phyloP scores from a whole-genome alignment of 306 rosid species.

The Sechiopsis laciniata region DNA sequence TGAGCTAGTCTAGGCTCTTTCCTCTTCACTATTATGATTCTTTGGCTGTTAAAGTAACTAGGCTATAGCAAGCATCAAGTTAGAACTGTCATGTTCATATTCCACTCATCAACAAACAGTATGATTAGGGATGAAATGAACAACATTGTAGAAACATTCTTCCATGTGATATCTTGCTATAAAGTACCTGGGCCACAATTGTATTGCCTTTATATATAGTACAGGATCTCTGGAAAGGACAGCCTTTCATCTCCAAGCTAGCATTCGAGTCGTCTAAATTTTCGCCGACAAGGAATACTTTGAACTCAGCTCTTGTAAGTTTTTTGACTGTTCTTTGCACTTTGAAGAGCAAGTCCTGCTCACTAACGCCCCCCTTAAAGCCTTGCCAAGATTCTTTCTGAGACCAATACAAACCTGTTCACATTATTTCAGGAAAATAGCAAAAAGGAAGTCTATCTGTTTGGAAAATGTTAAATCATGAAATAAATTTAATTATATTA shows the following conservation, averaged over 20 bases:
- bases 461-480: no score
- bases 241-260: constrained; percentile 56
- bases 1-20: background rate
- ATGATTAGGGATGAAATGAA: background rate
- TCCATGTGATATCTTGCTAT: background rate
- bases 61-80: background rate
- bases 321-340: constrained; percentile 49
- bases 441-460: background rate
- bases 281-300: constrained; percentile 42
- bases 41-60: background rate
- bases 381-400: constrained; percentile 75
- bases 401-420: constrained; percentile 23
- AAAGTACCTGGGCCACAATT: constrained; percentile 73
- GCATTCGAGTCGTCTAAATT: constrained; percentile 28
- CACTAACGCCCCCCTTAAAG: constrained; percentile 42
- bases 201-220: constrained; percentile 42
- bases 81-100: background rate
- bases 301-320: constrained; percentile 49
- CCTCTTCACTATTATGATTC: background rate
- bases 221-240: constrained; percentile 62
- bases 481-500: no score
- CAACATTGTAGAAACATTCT: constrained; percentile 4
- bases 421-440: background rate
- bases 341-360: constrained; percentile 39
- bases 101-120: constrained; percentile 2